phyloP scores from a whole-genome alignment of 2,329 filamentous ascomycete genomes.

The Colletotrichum acutatum region DNA sequence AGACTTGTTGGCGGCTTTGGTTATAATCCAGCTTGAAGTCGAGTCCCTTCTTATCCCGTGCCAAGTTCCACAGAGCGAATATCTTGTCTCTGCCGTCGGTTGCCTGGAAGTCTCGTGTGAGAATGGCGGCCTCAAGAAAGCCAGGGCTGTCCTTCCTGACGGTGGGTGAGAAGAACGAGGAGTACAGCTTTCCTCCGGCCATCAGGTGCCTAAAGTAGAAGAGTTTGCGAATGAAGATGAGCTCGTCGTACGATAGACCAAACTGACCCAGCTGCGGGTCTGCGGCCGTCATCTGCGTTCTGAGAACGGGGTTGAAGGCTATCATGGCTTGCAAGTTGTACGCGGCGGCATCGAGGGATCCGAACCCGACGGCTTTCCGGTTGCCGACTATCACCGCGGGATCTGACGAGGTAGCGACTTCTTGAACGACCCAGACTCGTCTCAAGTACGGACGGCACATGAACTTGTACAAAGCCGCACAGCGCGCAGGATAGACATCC shows the following conservation, averaged over 20 bases:
- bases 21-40: not conserved
- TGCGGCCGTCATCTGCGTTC: not conserved
- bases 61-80: not conserved
- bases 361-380: not conserved
- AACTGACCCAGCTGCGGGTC: not conserved
- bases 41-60: not conserved
- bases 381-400: not conserved
- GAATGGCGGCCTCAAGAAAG: not conserved
- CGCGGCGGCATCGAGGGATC: not conserved
- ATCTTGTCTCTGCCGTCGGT: not conserved
- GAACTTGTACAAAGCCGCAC: not conserved
- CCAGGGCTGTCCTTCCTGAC: not conserved
- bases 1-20: not conserved
- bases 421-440: not conserved
- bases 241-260: not conserved
- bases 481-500: not conserved
- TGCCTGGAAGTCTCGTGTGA: constrained; percentile 4
- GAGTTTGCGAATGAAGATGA: not conserved
- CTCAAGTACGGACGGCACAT: not conserved
- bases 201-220: constrained; percentile 7
- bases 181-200: not conserved
- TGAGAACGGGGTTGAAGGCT: not conserved
- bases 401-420: not conserved
- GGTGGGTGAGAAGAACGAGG: not conserved
- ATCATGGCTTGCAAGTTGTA: not conserved